phyloP scores from a whole-genome alignment of 1,284 basidiomycete species.

The Pseudozyma pruni region DNA sequence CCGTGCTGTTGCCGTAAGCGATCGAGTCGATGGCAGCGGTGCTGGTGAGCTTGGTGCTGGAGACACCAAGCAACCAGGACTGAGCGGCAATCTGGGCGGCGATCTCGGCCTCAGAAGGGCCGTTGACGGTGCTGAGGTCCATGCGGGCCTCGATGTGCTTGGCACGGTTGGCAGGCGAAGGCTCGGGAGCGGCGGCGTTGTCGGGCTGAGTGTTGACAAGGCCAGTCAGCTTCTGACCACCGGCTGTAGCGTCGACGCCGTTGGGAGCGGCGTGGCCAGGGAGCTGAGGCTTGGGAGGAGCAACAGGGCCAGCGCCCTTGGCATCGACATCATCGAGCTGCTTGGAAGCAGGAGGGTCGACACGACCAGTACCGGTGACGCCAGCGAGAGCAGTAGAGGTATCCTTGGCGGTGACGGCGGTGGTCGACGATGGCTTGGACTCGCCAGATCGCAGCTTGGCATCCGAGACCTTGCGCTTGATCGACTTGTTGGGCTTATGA shows the following conservation, averaged over 20 bases:
- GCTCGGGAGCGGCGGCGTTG: slow-evolving; percentile 44
- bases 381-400: slow-evolving; percentile 18
- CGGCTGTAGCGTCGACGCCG: slow-evolving; percentile 44
- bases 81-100: slow-evolving; percentile 41
- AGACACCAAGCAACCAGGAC: slow-evolving; percentile 57
- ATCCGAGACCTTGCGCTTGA: slow-evolving; percentile 54
- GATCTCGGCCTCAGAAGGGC: slow-evolving; percentile 42
- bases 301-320: slow-evolving; percentile 37
- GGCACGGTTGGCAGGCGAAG: slow-evolving; percentile 46
- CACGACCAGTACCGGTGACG: slow-evolving; percentile 27
- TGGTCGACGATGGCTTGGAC: slow-evolving; percentile 2
- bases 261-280: slow-evolving; percentile 38
- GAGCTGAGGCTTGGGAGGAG: slow-evolving; percentile 33
- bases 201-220: slow-evolving; percentile 50
- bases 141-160: slow-evolving; percentile 50
- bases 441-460: slow-evolving; percentile 34
- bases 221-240: slow-evolving; percentile 48
- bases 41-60: slow-evolving; percentile 47
- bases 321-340: slow-evolving; percentile 55
- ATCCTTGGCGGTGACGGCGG: slow-evolving; percentile 35
- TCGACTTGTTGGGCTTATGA: slow-evolving; percentile 55
- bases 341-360: slow-evolving; percentile 46
- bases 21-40: slow-evolving; percentile 61
- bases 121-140: slow-evolving; percentile 48
- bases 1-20: slow-evolving; percentile 59